Conservation (phyloP, 2,329 filamentous ascomycete genomes). For the Leptosphaerulina australis region DNA sequence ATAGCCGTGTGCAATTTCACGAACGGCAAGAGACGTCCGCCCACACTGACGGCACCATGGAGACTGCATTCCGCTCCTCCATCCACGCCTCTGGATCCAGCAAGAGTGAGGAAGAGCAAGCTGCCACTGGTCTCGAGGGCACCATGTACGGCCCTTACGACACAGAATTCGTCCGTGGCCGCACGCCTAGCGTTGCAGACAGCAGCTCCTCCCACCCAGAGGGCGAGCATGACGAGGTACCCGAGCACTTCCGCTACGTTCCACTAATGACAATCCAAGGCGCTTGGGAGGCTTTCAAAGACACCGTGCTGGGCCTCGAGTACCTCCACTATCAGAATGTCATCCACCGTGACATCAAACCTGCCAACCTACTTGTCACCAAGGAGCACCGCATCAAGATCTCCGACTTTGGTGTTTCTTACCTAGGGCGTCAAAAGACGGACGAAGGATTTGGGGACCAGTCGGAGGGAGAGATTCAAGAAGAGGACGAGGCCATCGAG, state of each 20-base stretch:
- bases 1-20: conserved; percentile 27
- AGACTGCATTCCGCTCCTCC: conserved; percentile 43
- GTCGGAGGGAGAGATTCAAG: conserved; percentile 81
- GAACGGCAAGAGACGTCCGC: conserved; percentile 28
- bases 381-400: conserved; percentile 90
- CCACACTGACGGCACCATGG: conserved; percentile 39
- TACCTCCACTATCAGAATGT: conserved; percentile 71
- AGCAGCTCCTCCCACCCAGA: conserved; percentile 67
- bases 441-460: conserved; percentile 75
- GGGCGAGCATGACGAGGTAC: conserved; percentile 61
- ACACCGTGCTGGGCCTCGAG: conserved; percentile 90
- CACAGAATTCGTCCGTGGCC: conserved; percentile 61
- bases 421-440: conserved; percentile 85
- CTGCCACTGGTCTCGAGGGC: conserved; percentile 68
- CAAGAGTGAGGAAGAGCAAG: conserved; percentile 6
- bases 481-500: conserved; percentile 91
- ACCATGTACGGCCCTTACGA: conserved; percentile 79
- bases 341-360: conserved; percentile 59
- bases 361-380: conserved; percentile 87
- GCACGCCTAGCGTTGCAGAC: conserved; percentile 80
- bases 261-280: conserved; percentile 88
- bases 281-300: conserved; percentile 83
- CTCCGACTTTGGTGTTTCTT: conserved; percentile 97
- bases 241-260: conserved; percentile 90
- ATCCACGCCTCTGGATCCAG: conserved; percentile 27